Percentiles rank a stretch among this genome's conserved stretches.
Evolutionary conservation across 371 early-diverging fungal species (phyloP).

Genomic region (Chytridiales sp.): DNA sequence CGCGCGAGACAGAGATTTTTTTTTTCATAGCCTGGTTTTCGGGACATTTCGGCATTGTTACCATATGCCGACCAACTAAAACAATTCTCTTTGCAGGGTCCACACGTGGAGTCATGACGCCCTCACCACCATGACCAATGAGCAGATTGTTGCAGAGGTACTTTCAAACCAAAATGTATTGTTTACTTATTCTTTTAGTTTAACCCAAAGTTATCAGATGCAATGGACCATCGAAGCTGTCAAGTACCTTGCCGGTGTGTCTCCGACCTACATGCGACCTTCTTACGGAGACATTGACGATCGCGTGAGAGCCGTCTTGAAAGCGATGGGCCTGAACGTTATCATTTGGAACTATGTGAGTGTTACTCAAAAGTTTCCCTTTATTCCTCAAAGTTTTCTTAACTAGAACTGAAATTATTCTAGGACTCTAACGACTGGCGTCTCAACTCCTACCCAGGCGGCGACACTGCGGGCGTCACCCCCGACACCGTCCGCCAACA

Average conservation of each 20-base stretch:
- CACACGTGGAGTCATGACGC: conserved; percentile 68
- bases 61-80: not conserved
- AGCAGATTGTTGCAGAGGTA: conserved; percentile 69
- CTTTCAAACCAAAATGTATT: conserved; percentile 53
- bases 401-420: too few relatives aligned
- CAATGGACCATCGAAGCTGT: conserved; percentile 1
- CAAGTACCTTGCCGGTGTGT: too few relatives aligned
- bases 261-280: not conserved
- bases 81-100: conserved; percentile 2
- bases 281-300: conserved; percentile 40
- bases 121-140: conserved; percentile 64
- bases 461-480: too few relatives aligned
- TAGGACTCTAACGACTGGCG: too few relatives aligned
- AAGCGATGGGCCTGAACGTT: conserved; percentile 26
- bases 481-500: too few relatives aligned
- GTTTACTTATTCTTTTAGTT: not conserved
- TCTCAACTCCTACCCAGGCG: too few relatives aligned
- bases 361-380: too few relatives aligned
- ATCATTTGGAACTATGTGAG: conserved; percentile 33
- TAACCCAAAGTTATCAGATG: not conserved
- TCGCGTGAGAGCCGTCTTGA: conserved; percentile 33
- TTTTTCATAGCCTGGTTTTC: not conserved
- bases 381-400: too few relatives aligned
- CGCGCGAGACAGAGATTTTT: not conserved
- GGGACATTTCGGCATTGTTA: not conserved